Base-by-base conservation (phyloP, 192 early-diverging fungal genomes). In the Coemansia nantahalensis region DNA sequence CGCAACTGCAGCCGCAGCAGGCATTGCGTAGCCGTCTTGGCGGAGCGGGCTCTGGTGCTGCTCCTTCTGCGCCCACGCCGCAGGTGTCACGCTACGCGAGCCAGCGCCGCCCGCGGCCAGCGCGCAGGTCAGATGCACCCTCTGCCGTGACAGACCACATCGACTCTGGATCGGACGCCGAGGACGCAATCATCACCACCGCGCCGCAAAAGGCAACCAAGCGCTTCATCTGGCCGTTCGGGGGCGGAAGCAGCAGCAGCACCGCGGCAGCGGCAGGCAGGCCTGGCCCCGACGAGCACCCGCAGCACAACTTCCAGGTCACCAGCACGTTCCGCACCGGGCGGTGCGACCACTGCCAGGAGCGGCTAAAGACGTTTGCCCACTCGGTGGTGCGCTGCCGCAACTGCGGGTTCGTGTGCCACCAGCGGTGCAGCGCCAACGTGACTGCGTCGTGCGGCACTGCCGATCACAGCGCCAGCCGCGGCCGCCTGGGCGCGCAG, bases 141-240 rank as follows among this genome's bases (percentile, higher is more conserved):
- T 51, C 23, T 2, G 48, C 33, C 11, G 39, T 43, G 16, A 42
- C 36, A 9, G 40, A 65, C 26, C 42, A 55, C 28, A 52, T 66
- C 45, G 71, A 75, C 39, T 75, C 71, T 11, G 71, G 51, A 0
- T 75, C 71, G 0, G 73, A 69, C 17, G 60, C 48, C 26, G 71
- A 77, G n/a, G 73, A 69, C 45, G 67, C 62, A 1, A 77, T 77
- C 31, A 77, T 69, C 22, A 65, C 73, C 0, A 65, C 62, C 0
- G 62, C 69, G 9, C 73, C 73, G 28, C 65, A 77, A 35, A 68
- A 68, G 51, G 73, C 67, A 7, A 68, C 65, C 21, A 77, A 77
- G 57, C 73, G 73, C 28, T 77, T 77, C 18, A 65, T 69, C 19
- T 77, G 73, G 73, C 73, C 67, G 4, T 69, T 77, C 42, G 66